These are phyloP conservation scores for Phyllosticta paracitricarpa DNA, from an alignment of 2,329 filamentous ascomycete species.

Conservation along the genomic window DNA sequence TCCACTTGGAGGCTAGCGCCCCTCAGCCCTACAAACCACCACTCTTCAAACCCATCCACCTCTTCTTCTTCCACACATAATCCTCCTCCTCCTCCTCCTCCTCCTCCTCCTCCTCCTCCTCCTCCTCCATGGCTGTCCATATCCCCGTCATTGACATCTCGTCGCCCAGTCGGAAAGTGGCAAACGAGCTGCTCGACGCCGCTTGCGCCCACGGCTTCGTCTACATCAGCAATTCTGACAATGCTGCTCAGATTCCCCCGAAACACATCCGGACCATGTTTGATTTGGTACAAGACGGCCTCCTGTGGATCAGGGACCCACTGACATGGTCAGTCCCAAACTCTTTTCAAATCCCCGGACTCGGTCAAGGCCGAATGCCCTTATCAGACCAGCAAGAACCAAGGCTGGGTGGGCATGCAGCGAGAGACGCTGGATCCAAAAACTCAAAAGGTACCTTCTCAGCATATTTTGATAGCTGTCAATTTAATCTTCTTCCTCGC, in stretches of 20 bases:
- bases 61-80: neutral
- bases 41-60: neutral
- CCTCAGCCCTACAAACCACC: constrained; percentile 9
- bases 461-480: neutral
- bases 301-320: neutral
- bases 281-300: constrained; percentile 47
- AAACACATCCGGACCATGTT: constrained; percentile 63
- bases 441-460: constrained; percentile 54
- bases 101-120: neutral
- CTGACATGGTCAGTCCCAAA: constrained; percentile 46
- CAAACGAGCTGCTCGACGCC: constrained; percentile 62
- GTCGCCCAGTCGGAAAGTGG: constrained; percentile 48
- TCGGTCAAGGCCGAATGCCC: constrained; percentile 65
- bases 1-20: neutral
- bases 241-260: constrained; percentile 43
- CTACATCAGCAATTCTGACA: constrained; percentile 66
- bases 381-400: constrained; percentile 63
- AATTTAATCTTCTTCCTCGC: neutral
- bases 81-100: neutral
- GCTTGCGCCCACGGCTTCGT: constrained; percentile 80
- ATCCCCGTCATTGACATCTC: constrained; percentile 83
- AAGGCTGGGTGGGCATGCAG: constrained; percentile 82
- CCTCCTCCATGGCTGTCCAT: neutral
- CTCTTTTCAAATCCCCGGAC: constrained; percentile 60
- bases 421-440: constrained; percentile 79